phyloP scores from a whole-genome alignment of 2,329 filamentous ascomycete species.

The Fusarium miscanthi region DNA sequence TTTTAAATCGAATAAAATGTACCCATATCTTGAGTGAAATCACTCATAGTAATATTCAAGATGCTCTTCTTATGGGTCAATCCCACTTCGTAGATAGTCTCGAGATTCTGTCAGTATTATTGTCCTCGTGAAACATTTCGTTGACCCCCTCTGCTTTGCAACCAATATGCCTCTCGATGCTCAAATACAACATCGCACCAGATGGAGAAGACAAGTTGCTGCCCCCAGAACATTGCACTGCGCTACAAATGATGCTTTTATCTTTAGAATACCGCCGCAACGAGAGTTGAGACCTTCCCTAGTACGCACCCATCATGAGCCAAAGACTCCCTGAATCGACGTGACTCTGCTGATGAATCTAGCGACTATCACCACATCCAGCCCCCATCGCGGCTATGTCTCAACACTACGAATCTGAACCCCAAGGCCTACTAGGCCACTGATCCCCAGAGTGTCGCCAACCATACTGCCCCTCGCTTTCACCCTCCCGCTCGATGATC shows the following conservation, averaged over 20 bases:
- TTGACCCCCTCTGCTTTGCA: accelerated
- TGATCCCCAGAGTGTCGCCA: too few relatives aligned
- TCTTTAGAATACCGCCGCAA: accelerated
- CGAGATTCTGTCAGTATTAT: accelerated
- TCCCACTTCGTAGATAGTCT: accelerated
- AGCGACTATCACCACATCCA: accelerated
- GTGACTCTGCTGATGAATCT: accelerated
- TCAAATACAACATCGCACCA: accelerated
- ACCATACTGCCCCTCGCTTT: accelerated
- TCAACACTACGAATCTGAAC: accelerated
- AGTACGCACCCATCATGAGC: accelerated
- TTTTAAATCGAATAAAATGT: accelerated
- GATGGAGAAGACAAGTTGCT: accelerated
- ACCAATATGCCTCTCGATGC: accelerated
- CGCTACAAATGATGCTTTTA: accelerated
- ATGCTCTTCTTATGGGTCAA: accelerated
- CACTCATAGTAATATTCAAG: accelerated
- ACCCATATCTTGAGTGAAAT: accelerated
- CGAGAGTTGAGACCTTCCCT: accelerated
- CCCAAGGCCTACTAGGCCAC: accelerated
- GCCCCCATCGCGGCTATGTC: accelerated
- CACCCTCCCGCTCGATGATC: accelerated
- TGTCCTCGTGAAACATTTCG: too few relatives aligned
- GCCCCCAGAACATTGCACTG: accelerated
- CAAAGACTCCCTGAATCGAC: accelerated